Base-by-base conservation (phyloP, 352 stramenopile genomes). In the Globisporangium okanoganense region DNA sequence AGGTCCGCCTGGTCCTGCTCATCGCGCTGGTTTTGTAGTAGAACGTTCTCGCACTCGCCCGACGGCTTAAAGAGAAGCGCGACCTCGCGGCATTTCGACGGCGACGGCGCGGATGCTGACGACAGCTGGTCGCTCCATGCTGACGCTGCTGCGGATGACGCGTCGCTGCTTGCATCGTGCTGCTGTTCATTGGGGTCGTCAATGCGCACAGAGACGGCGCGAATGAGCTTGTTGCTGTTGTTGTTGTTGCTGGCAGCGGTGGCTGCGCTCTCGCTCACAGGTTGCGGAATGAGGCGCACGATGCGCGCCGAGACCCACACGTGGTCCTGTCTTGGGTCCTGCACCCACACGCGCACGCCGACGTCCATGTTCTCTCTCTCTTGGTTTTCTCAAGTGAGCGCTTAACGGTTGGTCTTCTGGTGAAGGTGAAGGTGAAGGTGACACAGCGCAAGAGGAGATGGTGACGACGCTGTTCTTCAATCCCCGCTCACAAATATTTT, bases 1-100 rank as follows among this genome's bases (percentile, higher is more conserved):
- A 96, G 75, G 61, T 95, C 84, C 40, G 71, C 78, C 57, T 86
- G 79, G 55, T 90, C 82, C 48, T 88, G 74, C 43, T 91, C 76
- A 12, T 79, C 70, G 25, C 61, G 61, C 52, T 77, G 70, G 64
- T 95, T 92, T 45, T 81, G 81, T 6, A 87, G 76, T 24, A 95
- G 61, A 45, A 92, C 77, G 64, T 92, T 92, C 40, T 57, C 62
- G 56, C 73, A 88, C 44, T 90, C 81, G 29, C 82, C 79, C 5
- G 66, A 69, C 20, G 61, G 5, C 10, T 69, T 69, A 47, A 74
- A 66, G 36, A 57, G 41, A 3, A 94, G 66, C 18, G 58, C 3
- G n/a, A 90, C 61, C 16, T 86, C 66, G 16, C 69, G 31, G 10
- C 56, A 62, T 35, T 61, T 66, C 16, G 56, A 48, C 41, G 51